Evolutionary conservation across 495 filamentous ascomycete genomes (phyloP).

Genomic region (Penicillium flavigenum): DNA sequence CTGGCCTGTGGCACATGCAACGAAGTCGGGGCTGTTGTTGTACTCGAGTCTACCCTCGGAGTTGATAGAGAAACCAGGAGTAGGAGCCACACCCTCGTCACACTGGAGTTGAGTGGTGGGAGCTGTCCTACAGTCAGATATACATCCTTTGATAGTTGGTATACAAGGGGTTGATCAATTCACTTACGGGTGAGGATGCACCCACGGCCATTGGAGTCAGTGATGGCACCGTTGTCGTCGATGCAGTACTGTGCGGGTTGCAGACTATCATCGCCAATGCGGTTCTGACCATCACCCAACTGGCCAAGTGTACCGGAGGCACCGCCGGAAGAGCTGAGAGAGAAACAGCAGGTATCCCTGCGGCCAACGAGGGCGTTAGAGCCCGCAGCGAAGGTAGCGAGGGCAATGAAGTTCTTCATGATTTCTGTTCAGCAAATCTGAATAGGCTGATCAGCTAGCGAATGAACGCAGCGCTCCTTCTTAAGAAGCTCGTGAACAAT

Average conservation of each 20-base stretch:
- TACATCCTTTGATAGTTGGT: conserved; percentile 5
- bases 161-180: background rate
- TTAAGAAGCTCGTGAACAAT: background rate
- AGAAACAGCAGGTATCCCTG: conserved; percentile 50
- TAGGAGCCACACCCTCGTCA: conserved; percentile 50
- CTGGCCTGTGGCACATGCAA: conserved; percentile 54
- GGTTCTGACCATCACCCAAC: conserved; percentile 54
- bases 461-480: conserved; percentile 7
- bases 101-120: conserved; percentile 65
- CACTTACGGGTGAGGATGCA: conserved; percentile 58
- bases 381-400: conserved; percentile 41
- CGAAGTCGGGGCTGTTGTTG: conserved; percentile 47
- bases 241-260: conserved; percentile 47
- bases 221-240: conserved; percentile 47
- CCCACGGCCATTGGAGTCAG: conserved; percentile 52
- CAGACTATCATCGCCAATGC: conserved; percentile 46
- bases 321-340: conserved; percentile 46
- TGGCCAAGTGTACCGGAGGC: conserved; percentile 52
- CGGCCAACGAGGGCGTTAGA: conserved; percentile 43
- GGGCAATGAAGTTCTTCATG: conserved; percentile 38
- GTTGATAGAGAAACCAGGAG: conserved; percentile 48
- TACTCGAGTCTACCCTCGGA: conserved; percentile 48
- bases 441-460: conserved; percentile 13
- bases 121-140: conserved; percentile 33
- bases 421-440: conserved; percentile 5